Conservation (phyloP, 2,329 filamentous ascomycete species). For the Tolypocladium tropicale region DNA sequence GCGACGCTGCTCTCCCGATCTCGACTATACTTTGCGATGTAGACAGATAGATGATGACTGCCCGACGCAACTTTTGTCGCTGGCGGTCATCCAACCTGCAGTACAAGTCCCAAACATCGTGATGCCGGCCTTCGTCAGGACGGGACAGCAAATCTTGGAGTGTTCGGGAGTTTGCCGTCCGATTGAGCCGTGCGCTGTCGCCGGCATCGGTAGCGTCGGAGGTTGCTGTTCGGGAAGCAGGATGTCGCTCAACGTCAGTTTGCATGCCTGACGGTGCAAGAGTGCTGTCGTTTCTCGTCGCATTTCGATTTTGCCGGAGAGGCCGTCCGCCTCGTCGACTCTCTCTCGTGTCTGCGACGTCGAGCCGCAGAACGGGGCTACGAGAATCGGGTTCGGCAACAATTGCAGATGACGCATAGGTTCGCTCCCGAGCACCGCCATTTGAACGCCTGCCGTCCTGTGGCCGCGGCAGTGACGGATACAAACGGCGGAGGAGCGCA, state of each 20-base stretch:
- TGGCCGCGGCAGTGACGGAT: slow-evolving; percentile 15
- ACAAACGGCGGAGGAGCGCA: slow-evolving; percentile 29
- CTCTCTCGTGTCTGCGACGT: not conserved
- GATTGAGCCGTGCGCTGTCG: not conserved
- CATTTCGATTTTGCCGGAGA: not conserved
- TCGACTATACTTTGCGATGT: slow-evolving; percentile 32
- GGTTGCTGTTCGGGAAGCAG: not conserved
- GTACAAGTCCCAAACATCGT: slow-evolving; percentile 34
- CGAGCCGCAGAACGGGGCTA: not conserved
- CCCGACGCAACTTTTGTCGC: slow-evolving; percentile 15
- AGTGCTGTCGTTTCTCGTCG: not conserved
- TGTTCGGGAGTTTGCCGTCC: slow-evolving; percentile 1
- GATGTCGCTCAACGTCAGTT: not conserved
- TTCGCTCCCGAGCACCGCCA: slow-evolving; percentile 11
- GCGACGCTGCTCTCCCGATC: slow-evolving; percentile 30
- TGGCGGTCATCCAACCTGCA: slow-evolving; percentile 21
- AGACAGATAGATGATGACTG: slow-evolving; percentile 31
- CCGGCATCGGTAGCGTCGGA: not conserved
- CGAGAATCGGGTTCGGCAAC: slow-evolving; percentile 3
- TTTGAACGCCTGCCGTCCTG: slow-evolving; percentile 8
- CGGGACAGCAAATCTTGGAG: slow-evolving; percentile 13
- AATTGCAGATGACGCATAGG: slow-evolving; percentile 15
- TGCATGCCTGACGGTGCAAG: not conserved
- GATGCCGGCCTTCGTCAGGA: slow-evolving; percentile 18
- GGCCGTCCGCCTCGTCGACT: not conserved